Conservation (phyloP, 768 basidiomycete genomes). For the Multifurca ochricompacta region DNA sequence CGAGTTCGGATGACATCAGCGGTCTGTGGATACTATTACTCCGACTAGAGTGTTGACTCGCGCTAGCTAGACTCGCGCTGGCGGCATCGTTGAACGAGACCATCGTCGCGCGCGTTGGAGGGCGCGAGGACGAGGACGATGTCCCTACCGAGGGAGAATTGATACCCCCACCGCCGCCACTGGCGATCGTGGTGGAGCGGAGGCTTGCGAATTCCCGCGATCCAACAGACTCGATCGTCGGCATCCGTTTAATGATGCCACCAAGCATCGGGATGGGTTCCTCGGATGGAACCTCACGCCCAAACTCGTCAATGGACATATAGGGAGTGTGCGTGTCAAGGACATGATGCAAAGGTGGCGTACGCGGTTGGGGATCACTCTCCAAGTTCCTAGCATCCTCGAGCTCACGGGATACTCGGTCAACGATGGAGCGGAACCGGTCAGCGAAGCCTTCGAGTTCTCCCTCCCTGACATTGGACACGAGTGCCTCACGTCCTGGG, state of each 20-base stretch:
- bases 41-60: slow-evolving; percentile 12
- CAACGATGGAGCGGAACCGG: slow-evolving; percentile 43
- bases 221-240: slow-evolving; percentile 72
- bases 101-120: slow-evolving; percentile 16
- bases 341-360: slow-evolving; percentile 15
- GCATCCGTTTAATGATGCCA: slow-evolving; percentile 62
- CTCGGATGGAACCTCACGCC: slow-evolving; percentile 33
- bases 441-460: slow-evolving; percentile 40
- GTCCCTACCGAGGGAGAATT: not conserved
- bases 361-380: slow-evolving; percentile 7
- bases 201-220: slow-evolving; percentile 44
- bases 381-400: slow-evolving; percentile 38
- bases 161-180: not conserved
- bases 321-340: slow-evolving; percentile 22
- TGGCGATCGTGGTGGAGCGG: slow-evolving; percentile 11
- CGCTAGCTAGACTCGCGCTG: slow-evolving; percentile 5
- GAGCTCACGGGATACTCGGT: slow-evolving; percentile 45
- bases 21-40: slow-evolving; percentile 15
- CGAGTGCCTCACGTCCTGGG: not conserved
- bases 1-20: slow-evolving; percentile 14
- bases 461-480: slow-evolving; percentile 22
- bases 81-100: slow-evolving; percentile 11
- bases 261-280: slow-evolving; percentile 55
- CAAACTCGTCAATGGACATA: slow-evolving; percentile 38
- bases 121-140: slow-evolving; percentile 15